These are phyloP conservation scores for Acrocalymma vagum DNA, from an alignment of 2,329 filamentous ascomycete species.

Conservation along the genomic window DNA sequence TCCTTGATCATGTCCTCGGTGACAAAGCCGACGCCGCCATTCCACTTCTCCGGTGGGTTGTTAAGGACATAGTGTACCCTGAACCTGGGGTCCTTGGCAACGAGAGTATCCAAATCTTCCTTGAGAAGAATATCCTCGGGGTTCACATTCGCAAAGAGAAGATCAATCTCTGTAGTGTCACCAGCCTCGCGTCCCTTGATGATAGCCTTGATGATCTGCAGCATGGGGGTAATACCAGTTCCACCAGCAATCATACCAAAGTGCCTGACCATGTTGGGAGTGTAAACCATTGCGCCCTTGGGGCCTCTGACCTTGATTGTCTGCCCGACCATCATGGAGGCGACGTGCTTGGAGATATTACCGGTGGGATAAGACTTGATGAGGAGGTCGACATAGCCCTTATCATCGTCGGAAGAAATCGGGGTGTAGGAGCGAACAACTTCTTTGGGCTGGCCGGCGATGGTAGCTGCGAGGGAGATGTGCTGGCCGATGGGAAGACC, in stretches of 20 bases:
- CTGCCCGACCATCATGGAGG: slow-evolving; percentile 77
- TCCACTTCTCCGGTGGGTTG: slow-evolving; percentile 92
- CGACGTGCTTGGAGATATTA: slow-evolving; percentile 95
- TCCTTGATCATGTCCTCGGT: slow-evolving; percentile 94
- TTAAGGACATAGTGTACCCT: slow-evolving; percentile 95
- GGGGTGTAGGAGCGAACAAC: slow-evolving; percentile 53
- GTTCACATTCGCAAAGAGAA: slow-evolving; percentile 98
- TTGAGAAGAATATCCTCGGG: slow-evolving; percentile 90
- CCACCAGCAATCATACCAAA: slow-evolving; percentile 99
- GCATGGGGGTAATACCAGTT: slow-evolving; percentile 98
- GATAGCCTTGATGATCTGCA: slow-evolving; percentile 93
- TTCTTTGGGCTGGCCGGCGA: slow-evolving; percentile 53
- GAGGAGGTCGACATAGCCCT: slow-evolving; percentile 92
- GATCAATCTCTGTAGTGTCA: slow-evolving; percentile 87
- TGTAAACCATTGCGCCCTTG: slow-evolving; percentile 98
- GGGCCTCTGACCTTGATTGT: slow-evolving; percentile 90
- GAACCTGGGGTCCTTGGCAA: slow-evolving; percentile 80
- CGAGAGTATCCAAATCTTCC: slow-evolving; percentile 86
- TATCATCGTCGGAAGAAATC: slow-evolving; percentile 55
- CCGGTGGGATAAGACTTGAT: slow-evolving; percentile 98
- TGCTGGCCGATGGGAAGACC: slow-evolving; percentile 98
- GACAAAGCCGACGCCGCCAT: slow-evolving; percentile 91
- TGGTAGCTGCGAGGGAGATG: slow-evolving; percentile 83
- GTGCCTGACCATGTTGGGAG: slow-evolving; percentile 93
- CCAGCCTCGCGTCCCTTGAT: slow-evolving; percentile 77